Evolutionary conservation across 257 asterid genomes (phyloP), one percentile per base, ranked within the genome.

Genomic region (Nicotiana obtusifolia): DNA sequence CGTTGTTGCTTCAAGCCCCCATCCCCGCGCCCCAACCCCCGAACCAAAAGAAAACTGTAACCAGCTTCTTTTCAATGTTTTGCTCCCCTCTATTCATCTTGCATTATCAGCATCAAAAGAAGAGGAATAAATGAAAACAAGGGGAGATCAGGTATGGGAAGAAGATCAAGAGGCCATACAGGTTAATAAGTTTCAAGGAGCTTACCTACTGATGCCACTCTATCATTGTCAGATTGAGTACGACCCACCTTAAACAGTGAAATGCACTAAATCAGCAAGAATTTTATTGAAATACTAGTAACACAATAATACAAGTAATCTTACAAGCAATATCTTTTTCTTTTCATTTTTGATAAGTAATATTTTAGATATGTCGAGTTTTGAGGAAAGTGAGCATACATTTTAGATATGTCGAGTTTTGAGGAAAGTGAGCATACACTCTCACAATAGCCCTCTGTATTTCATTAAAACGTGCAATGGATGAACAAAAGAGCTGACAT

Each of bases 161-260:
- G n/a, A 71, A 71, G 35, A 44, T 47, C 22, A 73, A 73, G 20
- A 49, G 41, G 79, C 61, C 26, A 47, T 37, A 60, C 24, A 44
- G 22, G 28, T 73, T 24, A 24, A 73, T 47, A 24, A 47, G 79
- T 73, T 73, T 49, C 61, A 47, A 73, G 62, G 61, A 73, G 61
- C 62, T 47, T 53, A 73, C 79, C 79, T 15, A 57, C 41, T 49
- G 62, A 15, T 49, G 79, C 35, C 44, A 0, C 62, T 73, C 4
- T 73, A 47, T 24, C 79, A 73, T 22, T 73, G 79, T 73, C 79
- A 49, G 79, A 15, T 73, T 73, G 79, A 73, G 62, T 35, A 24
- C 62, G 79, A 15, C 62, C 79, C 79, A 24, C 79, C 79, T 73
- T 41, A 71, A 71, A 44, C 78, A 71, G 35, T 44, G 15, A 73